phyloP scores from a whole-genome alignment of 2,329 filamentous ascomycete genomes.

The Karstenula rhodostoma region DNA sequence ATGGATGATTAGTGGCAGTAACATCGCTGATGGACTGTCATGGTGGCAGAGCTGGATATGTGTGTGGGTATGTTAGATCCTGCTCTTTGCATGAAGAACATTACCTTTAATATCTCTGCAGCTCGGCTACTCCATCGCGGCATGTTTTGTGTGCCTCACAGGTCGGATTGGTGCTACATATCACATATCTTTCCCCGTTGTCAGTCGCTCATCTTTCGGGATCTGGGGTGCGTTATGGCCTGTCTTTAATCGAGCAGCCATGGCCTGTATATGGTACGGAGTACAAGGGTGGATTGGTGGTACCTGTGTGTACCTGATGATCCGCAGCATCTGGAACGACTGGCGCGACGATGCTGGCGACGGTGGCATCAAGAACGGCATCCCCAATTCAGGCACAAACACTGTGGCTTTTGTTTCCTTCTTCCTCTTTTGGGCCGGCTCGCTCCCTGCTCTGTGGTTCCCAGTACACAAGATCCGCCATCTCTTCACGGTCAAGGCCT shows the following conservation, averaged over 20 bases:
- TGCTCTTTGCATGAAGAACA: neutral
- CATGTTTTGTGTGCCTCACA: conserved; percentile 72
- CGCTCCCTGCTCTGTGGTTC: conserved; percentile 86
- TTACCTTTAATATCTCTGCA: conserved; percentile 18
- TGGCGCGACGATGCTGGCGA: conserved; percentile 58
- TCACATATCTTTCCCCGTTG: conserved; percentile 88
- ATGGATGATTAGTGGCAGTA: conserved; percentile 90
- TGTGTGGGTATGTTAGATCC: conserved; percentile 66
- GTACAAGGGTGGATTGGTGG: conserved; percentile 85
- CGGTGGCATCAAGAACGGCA: conserved; percentile 70
- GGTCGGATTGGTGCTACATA: conserved; percentile 87
- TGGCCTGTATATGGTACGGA: conserved; percentile 88
- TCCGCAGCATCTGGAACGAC: conserved; percentile 79
- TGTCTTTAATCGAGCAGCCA: conserved; percentile 85
- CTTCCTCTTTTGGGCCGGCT: conserved; percentile 84
- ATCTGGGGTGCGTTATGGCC: conserved; percentile 92
- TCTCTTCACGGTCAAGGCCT: conserved; percentile 89
- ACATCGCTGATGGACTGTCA: conserved; percentile 78
- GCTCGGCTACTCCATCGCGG: conserved; percentile 80
- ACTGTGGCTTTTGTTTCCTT: conserved; percentile 82
- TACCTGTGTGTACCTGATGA: conserved; percentile 87
- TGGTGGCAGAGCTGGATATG: conserved; percentile 87
- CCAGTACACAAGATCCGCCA: conserved; percentile 89
- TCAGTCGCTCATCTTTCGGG: conserved; percentile 79
- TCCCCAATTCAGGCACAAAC: conserved; percentile 73